Base-by-base conservation (phyloP, 768 basidiomycete species). In the Chlorophyllum brunneum region DNA sequence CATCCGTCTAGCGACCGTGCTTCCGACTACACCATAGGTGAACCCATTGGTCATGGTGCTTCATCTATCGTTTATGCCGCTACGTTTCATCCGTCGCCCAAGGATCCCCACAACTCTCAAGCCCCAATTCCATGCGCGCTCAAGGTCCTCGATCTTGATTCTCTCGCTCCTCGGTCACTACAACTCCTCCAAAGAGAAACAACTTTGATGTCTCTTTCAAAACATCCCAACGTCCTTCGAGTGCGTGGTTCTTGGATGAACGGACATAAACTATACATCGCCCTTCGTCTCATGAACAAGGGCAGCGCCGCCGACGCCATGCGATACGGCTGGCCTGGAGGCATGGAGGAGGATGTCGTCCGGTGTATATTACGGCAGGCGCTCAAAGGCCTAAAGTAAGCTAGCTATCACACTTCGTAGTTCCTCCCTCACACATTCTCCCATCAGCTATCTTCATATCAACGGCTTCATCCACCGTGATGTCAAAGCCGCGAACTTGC, bases 381-480 rank as follows among this genome's bases (percentile, higher is more conserved):
- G 0, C 74, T 97, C 4, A 78, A 91, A 56, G 95, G 95, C n/a
- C 75, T 94, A 54, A 86, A 91, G 88, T 89, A 58, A 58, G 82
- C 72, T 24, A 31, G 23, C 40, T 26, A 24, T 29, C 37, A 5
- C 13, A 8, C 46, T 46, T 51, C 27, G 24, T 22, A 36, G 51
- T 38, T 50, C 29, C 54, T 54, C 30, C 41, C 15, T 34, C 37
- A 30, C 43, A 24, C 34, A 29, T n/a, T 8, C 38, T 50, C 13
- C 29, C 20, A 23, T 7, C 58, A 91, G 88, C 58, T 92, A 93
- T 58, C 78, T 93, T n/a, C 92, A 95, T 61, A 76, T 80, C 49
- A 95, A 93, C 56, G 90, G 88, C 0, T 88, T 92, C 64, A 88
- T 92, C n/a, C 91, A 98, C 64, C 82, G 95, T 23, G 95, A 98